Conservation (phyloP, 129 eudicot species). For the Artemisia annua region DNA sequence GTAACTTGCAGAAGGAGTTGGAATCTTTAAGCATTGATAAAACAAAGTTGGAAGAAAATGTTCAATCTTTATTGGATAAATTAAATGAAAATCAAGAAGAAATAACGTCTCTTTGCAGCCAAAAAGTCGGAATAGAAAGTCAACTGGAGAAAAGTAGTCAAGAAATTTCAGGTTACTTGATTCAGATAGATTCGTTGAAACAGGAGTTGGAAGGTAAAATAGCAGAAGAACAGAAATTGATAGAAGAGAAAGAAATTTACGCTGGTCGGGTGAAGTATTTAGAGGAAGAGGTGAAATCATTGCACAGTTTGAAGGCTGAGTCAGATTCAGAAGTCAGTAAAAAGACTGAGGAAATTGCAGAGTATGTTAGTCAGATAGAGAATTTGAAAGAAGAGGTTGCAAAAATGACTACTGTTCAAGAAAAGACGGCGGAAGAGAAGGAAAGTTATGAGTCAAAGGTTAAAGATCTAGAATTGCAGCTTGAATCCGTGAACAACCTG, state of each 20-base stretch:
- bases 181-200: conserved; percentile 56
- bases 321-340: conserved; percentile 41
- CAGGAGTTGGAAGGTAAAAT: conserved; percentile 52
- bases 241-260: conserved; percentile 54
- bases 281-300: conserved; percentile 41
- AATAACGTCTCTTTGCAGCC: conserved; percentile 43
- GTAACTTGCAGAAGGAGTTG: conserved; percentile 44
- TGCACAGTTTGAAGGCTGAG: conserved; percentile 33
- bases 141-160: conserved; percentile 44
- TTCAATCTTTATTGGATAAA: conserved; percentile 35
- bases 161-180: conserved; percentile 48
- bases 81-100: conserved; percentile 53
- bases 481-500: conserved; percentile 33
- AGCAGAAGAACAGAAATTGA: conserved; percentile 43
- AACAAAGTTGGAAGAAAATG: conserved; percentile 44
- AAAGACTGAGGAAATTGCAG: conserved; percentile 43
- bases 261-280: conserved; percentile 22
- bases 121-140: conserved; percentile 48
- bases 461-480: conserved; percentile 48
- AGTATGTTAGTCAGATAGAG: conserved; percentile 42
- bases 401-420: conserved; percentile 37
- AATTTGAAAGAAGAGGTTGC: conserved; percentile 50
- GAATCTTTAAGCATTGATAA: conserved; percentile 45
- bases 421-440: conserved; percentile 45
- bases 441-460: conserved; percentile 41